Percentiles rank a stretch among this genome's conserved stretches.
Evolutionary conservation across 345 rosid genomes (phyloP).

Genomic region (Eucalyptus rudis): DNA sequence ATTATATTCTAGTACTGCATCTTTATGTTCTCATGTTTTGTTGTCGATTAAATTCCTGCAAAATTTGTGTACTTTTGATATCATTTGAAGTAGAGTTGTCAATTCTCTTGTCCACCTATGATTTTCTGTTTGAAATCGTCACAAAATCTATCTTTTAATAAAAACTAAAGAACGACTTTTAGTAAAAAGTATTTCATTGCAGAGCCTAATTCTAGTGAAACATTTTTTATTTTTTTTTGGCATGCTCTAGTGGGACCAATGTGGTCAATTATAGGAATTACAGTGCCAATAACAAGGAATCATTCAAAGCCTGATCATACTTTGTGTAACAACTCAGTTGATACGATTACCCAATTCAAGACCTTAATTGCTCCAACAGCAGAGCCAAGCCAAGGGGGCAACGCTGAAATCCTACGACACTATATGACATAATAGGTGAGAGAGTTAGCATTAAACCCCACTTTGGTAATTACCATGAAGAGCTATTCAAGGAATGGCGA

Average conservation of each 20-base stretch:
- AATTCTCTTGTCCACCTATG: background rate
- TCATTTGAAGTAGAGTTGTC: background rate
- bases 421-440: background rate
- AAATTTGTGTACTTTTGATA: background rate
- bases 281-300: background rate
- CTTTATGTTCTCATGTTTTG: background rate
- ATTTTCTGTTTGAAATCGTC: background rate
- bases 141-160: background rate
- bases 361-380: background rate
- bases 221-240: background rate
- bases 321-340: background rate
- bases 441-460: background rate
- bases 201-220: background rate
- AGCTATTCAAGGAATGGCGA: background rate
- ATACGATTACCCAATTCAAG: background rate
- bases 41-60: accelerated
- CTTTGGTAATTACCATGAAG: background rate
- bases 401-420: background rate
- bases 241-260: background rate
- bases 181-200: background rate
- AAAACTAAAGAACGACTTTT: background rate
- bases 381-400: background rate
- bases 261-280: background rate
- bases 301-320: background rate
- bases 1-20: background rate